phyloP scores from a whole-genome alignment of 257 asterid genomes.

The Scutellaria barbata region DNA sequence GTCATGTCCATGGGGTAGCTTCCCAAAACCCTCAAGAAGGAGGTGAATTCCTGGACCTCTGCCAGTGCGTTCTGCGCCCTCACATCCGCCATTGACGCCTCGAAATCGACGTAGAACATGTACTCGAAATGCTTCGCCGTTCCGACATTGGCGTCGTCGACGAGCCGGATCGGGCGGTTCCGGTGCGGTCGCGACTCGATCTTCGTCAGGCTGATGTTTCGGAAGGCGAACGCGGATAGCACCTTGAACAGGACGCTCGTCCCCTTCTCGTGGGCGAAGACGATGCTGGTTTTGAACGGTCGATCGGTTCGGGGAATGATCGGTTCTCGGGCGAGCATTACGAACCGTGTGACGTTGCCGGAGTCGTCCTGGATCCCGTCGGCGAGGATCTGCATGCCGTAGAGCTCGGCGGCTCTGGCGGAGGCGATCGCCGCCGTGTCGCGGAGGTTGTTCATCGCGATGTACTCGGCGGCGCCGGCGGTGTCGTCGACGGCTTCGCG shows the following conservation, averaged over 20 bases:
- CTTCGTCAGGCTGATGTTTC: constrained; percentile 84
- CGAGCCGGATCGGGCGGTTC: constrained; percentile 73
- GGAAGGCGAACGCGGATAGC: constrained; percentile 86
- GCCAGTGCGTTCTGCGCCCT: constrained; percentile 95
- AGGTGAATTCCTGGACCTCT: constrained; percentile 93
- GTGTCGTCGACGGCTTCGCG: constrained; percentile 95
- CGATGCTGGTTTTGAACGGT: constrained; percentile 97
- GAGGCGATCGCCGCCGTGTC: constrained; percentile 98
- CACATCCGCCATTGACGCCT: constrained; percentile 97
- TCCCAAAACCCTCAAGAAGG: constrained; percentile 88
- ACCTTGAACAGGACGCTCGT: constrained; percentile 94
- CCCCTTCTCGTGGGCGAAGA: constrained; percentile 94
- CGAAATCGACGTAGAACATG: constrained; percentile 93
- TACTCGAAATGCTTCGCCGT: constrained; percentile 98
- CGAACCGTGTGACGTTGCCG: constrained; percentile 87
- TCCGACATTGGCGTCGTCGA: constrained; percentile 88
- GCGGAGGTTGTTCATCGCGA: constrained; percentile 70
- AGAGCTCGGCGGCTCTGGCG: constrained; percentile 87
- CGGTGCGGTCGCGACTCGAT: constrained; percentile 96
- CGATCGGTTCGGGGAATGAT: constrained; percentile 87
- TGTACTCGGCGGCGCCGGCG: constrained; percentile 93
- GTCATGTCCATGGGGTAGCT: constrained; percentile 99
- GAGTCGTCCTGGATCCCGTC: constrained; percentile 96
- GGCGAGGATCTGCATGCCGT: constrained; percentile 71
- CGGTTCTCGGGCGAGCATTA: constrained; percentile 94